These are phyloP conservation scores for Rhodotorula sp. DNA, from an alignment of 1,284 basidiomycete genomes.

Conservation along the genomic window DNA sequence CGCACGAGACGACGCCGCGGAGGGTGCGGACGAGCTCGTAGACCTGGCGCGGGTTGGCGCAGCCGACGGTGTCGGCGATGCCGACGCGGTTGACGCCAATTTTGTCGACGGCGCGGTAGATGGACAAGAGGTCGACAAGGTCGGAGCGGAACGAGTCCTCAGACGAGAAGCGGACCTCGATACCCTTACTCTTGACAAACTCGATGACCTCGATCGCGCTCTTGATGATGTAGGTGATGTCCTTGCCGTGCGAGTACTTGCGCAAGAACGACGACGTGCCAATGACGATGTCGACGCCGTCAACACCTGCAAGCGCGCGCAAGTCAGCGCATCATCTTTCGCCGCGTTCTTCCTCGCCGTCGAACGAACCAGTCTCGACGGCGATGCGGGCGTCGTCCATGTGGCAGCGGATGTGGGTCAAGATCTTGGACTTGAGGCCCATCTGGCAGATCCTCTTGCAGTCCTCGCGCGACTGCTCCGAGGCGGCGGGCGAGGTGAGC, in stretches of 20 bases:
- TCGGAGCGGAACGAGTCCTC: slow-evolving; percentile 99
- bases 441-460: slow-evolving; percentile 99
- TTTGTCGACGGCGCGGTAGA: slow-evolving; percentile 99
- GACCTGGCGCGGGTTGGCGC: slow-evolving; percentile 97
- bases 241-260: slow-evolving; percentile 99
- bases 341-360: background rate
- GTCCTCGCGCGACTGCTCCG: slow-evolving; percentile 89
- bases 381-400: slow-evolving; percentile 99
- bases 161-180: slow-evolving; percentile 99
- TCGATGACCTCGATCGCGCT: slow-evolving; percentile 92
- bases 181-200: slow-evolving; percentile 99
- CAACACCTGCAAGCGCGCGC: slow-evolving; percentile 64
- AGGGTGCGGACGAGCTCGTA: slow-evolving; percentile 97
- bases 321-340: background rate
- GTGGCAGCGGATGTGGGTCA: slow-evolving; percentile 99
- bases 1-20: slow-evolving; percentile 89
- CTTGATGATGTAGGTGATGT: slow-evolving; percentile 99
- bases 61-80: slow-evolving; percentile 98
- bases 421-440: slow-evolving; percentile 92
- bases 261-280: slow-evolving; percentile 98
- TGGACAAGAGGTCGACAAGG: slow-evolving; percentile 95
- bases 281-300: slow-evolving; percentile 99
- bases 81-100: slow-evolving; percentile 99
- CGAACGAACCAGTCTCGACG: slow-evolving; percentile 84
- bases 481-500: slow-evolving; percentile 96